Percentiles rank a stretch among this genome's conserved stretches.
These are phyloP conservation scores for Fusarium sterilihyphosum DNA, from an alignment of 2,329 filamentous ascomycete species.

Conservation along the genomic window DNA sequence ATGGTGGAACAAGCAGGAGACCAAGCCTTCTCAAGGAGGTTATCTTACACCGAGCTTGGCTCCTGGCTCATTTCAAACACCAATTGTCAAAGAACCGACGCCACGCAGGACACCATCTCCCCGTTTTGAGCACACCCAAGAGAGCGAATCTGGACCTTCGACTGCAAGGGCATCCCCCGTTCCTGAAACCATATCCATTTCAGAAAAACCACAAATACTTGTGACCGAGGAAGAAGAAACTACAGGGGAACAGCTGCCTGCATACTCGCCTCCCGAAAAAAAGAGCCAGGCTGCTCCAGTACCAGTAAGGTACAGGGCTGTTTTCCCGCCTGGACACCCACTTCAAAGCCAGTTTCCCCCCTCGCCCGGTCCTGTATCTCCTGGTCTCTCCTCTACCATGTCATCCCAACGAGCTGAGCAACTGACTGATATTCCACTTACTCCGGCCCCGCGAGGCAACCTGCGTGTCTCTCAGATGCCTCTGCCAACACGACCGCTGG, in stretches of 20 bases:
- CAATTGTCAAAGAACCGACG: slow-evolving; percentile 51
- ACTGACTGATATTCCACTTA: slow-evolving; percentile 68
- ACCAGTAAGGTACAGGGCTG: slow-evolving; percentile 62
- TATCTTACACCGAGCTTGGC: slow-evolving; percentile 29
- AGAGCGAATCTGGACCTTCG: slow-evolving; percentile 28
- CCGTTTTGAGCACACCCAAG: slow-evolving; percentile 20
- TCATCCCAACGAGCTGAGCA: slow-evolving; percentile 69
- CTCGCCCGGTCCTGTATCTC: slow-evolving; percentile 70
- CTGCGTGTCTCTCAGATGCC: slow-evolving; percentile 32
- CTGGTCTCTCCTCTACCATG: slow-evolving; percentile 70
- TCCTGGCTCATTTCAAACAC: slow-evolving; percentile 42
- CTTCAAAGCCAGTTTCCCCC: slow-evolving; percentile 60
- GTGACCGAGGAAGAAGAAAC: slow-evolving; percentile 49
- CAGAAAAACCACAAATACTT: slow-evolving; percentile 54
- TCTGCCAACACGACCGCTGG: slow-evolving; percentile 57
- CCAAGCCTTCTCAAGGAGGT: slow-evolving; percentile 24
- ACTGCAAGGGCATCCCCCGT: slow-evolving; percentile 31
- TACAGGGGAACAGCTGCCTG: slow-evolving; percentile 58
- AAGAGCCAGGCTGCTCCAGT: slow-evolving; percentile 48
- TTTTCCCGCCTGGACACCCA: slow-evolving; percentile 66
- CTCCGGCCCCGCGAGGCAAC: slow-evolving; percentile 49
- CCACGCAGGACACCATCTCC: slow-evolving; percentile 49
- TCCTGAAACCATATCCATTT: slow-evolving; percentile 25
- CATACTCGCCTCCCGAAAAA: slow-evolving; percentile 62
- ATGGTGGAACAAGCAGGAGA: slow-evolving; percentile 50